Base-by-base conservation (phyloP, 352 stramenopile genomes). In the Detonula confervacea region DNA sequence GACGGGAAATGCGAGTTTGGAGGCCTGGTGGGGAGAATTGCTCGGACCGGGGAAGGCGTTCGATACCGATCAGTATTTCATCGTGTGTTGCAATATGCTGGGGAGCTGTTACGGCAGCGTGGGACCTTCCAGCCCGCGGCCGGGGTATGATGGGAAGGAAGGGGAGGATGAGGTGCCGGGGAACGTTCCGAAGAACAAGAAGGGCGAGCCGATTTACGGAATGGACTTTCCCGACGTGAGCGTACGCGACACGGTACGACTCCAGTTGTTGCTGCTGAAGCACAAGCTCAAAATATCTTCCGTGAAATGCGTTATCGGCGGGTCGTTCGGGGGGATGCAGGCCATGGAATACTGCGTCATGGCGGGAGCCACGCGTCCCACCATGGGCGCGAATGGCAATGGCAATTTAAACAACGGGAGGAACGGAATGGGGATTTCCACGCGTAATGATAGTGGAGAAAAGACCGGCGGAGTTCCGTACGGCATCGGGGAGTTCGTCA, bases 291-390 rank as follows among this genome's bases (percentile, higher is more conserved):
- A 92, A 18, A 93, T 98, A 18, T 84, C 86, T 25, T 93, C 95
- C 42, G 89, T 98, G 42, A 92, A 94, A 42, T 88, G 88, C 14
- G 97, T 98, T 1, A 95, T 99, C 70, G 97, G 97, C 30, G 97
- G 96, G 16, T 98, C 94, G n/a, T 94, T 98, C 77, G 97, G 97
- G 27, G 97, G 96, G 25, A 98, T 99, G 97, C 96, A 98, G 84
- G 92, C 95, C n/a, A 94, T 99, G 57, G 97, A 99, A 83, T 98
- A 96, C 95, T 95, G 91, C 9, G 96, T 97, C 49, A 82, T 97
- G 47, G 95, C 91, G 1, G 77, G 77, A 7, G 77, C 77, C 22
- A 76, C 77, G 0, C 33, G 77, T 24, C 69, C 77, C 1, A 20
- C 49, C 9, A 56, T n/a, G n/a, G n/a, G n/a, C n/a, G n/a, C 6